Base-by-base conservation (phyloP, 495 filamentous ascomycete genomes). In the Talaromyces ruber region DNA sequence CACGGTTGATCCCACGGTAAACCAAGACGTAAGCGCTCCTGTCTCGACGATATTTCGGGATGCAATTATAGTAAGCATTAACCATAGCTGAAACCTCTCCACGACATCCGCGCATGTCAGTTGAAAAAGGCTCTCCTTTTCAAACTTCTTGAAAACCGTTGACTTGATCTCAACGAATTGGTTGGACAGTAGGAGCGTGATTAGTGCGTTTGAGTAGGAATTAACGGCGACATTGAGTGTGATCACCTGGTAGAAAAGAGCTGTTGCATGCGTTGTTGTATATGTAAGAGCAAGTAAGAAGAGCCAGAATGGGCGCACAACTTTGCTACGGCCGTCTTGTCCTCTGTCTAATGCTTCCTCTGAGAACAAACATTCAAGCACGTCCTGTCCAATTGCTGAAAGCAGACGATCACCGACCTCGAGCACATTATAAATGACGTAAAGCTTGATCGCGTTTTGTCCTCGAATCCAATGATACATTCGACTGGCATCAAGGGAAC, bases 131-230 rank as follows among this genome's bases (percentile, higher is more conserved):
- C 97, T 98, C 66, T 98, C 94, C 70, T 97, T 97, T 69, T 97
- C 92, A 65, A 97, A 93, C 58, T 92, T 93, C 76, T 97, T 96
- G 81, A 98, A 98, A 9, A 98, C 94, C 8, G 91, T 92, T 22
- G 88, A 88, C 67, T 98, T 98, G 79, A 98, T 97, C 78, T 98
- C 94, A 26, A 97, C 94, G 64, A 98, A 98, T 70, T 97, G 93
- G 67, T 96, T 97, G 0, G 90, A 95, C 66, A 98, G 79, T 1
- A 98, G 77, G 0, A 99, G 84, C 0, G 93, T 97, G 45, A 98
- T 78, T 6, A 99, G 78, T 0, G 94, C 93, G 66, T 99, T 99
- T 9, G 92, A 97, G 72, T 98, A 99, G 0, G 93, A 97, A 72
- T 99, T 99, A 64, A 99, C 93, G 6, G 94, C 94, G 8, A 98